Evolutionary conservation across 148 eudicot genomes (phyloP).

Genomic region (Simmondsia chinensis): DNA sequence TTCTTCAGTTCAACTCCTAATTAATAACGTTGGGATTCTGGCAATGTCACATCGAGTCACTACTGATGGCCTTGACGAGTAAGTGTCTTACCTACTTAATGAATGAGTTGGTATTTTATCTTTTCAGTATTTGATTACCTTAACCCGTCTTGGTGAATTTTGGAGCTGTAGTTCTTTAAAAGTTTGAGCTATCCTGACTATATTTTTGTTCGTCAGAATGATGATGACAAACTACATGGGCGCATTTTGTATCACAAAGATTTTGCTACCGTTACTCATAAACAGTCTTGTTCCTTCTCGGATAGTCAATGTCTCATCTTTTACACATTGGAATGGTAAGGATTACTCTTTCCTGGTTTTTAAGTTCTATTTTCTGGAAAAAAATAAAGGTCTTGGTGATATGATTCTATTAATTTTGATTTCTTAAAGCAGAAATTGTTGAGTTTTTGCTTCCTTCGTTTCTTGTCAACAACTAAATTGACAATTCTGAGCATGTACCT

Average conservation of each 20-base stretch:
- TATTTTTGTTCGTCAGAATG: conserved; percentile 50
- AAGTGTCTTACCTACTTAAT: conserved; percentile 10
- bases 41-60: conserved; percentile 64
- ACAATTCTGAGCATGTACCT: too few relatives aligned
- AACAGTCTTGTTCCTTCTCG: conserved; percentile 79
- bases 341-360: conserved; percentile 2
- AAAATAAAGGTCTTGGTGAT: too few relatives aligned
- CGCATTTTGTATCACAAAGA: conserved; percentile 72
- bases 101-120: not conserved
- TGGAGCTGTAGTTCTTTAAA: too few relatives aligned
- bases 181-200: too few relatives aligned
- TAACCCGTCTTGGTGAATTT: too few relatives aligned
- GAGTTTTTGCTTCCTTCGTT: too few relatives aligned
- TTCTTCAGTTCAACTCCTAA: conserved; percentile 73
- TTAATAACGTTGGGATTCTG: conserved; percentile 88
- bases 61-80: conserved; percentile 72
- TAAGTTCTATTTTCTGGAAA: too few relatives aligned
- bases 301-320: conserved; percentile 77
- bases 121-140: not conserved
- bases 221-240: conserved; percentile 84
- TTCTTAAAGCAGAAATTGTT: too few relatives aligned
- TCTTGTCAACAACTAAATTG: too few relatives aligned
- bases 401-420: too few relatives aligned
- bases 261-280: conserved; percentile 65
- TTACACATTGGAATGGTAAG: conserved; percentile 81